Percentiles rank a stretch among this genome's conserved stretches.
Evolutionary conservation across 371 early-diverging fungal species (phyloP).

Genomic region (Parasitella parasitica): DNA sequence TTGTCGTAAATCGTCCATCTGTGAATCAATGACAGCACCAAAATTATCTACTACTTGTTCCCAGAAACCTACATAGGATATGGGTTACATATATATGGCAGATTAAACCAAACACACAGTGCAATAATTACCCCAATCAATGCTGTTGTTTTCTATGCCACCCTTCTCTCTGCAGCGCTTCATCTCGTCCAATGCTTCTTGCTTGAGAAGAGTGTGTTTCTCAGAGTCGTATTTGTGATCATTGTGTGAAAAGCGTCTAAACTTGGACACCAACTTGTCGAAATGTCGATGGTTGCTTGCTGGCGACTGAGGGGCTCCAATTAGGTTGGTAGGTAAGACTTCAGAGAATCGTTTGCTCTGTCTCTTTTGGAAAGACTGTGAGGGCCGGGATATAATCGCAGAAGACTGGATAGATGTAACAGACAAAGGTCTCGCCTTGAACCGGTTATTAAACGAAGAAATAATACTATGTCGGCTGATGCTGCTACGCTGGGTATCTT

Average conservation of each 20-base stretch:
- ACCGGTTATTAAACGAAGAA: slow-evolving; percentile 12
- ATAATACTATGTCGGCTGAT: slow-evolving; percentile 13
- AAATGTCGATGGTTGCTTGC: slow-evolving; percentile 16
- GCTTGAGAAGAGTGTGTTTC: slow-evolving; percentile 30
- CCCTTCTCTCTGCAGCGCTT: slow-evolving; percentile 16
- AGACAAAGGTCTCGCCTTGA: slow-evolving; percentile 13
- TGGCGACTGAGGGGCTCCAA: slow-evolving; percentile 10
- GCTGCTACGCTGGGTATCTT: slow-evolving; percentile 11
- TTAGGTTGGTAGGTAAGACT: neutral
- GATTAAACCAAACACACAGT: neutral
- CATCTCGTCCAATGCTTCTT: slow-evolving; percentile 28
- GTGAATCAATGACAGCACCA: slow-evolving; percentile 25
- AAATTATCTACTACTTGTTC: slow-evolving; percentile 21
- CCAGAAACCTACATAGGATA: slow-evolving; percentile 56
- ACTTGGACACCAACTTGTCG: slow-evolving; percentile 23
- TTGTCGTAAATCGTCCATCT: slow-evolving; percentile 31
- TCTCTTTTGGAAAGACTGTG: slow-evolving; percentile 28
- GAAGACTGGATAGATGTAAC: slow-evolving; percentile 9
- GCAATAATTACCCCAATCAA: slow-evolving; percentile 37
- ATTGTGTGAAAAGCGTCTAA: slow-evolving; percentile 28
- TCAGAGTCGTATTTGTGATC: slow-evolving; percentile 56
- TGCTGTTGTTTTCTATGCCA: slow-evolving; percentile 25
- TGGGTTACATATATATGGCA: too few relatives aligned
- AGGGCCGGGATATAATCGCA: slow-evolving; percentile 16
- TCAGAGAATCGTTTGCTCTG: slow-evolving; percentile 27